A percentile compares a stretch with the other conserved stretches of the same genome.
These are phyloP conservation scores for Pseudisothecium myosuroides DNA, from an alignment of 225 moss, liverwort and hornwort genomes.

Conservation along the genomic window DNA sequence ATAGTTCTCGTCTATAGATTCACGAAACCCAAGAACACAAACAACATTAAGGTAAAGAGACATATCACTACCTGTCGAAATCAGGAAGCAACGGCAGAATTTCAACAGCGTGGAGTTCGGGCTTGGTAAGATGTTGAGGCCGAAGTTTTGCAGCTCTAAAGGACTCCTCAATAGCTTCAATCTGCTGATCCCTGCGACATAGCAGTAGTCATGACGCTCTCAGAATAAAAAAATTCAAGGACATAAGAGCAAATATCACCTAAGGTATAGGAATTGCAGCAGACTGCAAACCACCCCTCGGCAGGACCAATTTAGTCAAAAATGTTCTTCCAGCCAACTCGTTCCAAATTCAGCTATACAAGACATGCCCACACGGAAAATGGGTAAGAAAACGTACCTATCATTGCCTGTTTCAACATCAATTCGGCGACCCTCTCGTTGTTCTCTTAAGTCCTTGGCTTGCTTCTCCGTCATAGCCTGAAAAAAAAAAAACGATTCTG, in stretches of 20 bases:
- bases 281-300: background rate
- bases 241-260: background rate
- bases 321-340: background rate
- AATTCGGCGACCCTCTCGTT: slow-evolving; percentile 81
- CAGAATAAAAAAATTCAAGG: background rate
- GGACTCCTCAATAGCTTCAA: slow-evolving; percentile 87
- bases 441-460: slow-evolving; percentile 89
- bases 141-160: slow-evolving; percentile 71
- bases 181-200: slow-evolving; percentile 82
- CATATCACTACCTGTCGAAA: slow-evolving; percentile 61
- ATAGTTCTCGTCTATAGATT: background rate
- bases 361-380: background rate
- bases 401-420: slow-evolving; percentile 62
- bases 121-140: slow-evolving; percentile 91
- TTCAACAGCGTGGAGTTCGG: slow-evolving; percentile 74
- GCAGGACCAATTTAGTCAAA: background rate
- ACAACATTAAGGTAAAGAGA: background rate
- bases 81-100: slow-evolving; percentile 78
- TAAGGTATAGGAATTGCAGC: background rate
- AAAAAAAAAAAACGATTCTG: background rate
- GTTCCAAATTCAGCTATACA: background rate
- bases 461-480: slow-evolving; percentile 98
- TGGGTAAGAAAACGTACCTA: slow-evolving; percentile 22
- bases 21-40: background rate
- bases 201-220: background rate